Conservation (phyloP, 768 basidiomycete genomes). For the Neoboletus magnificus region DNA sequence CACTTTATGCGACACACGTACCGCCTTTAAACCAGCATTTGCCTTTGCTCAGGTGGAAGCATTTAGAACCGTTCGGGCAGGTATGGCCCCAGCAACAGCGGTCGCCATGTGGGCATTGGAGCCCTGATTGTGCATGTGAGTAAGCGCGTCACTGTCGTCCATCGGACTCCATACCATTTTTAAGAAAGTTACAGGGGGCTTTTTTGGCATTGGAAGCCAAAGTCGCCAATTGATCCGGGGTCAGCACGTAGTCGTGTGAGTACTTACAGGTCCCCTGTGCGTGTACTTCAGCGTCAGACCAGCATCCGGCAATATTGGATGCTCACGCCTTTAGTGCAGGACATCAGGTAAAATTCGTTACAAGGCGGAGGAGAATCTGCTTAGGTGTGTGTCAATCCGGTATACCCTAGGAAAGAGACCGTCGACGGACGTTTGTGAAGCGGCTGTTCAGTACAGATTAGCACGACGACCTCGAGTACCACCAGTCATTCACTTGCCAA, state of each 20-base stretch:
- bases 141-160: neutral
- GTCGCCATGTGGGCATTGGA: constrained; percentile 72
- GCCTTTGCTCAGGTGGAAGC: constrained; percentile 66
- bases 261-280: constrained; percentile 70
- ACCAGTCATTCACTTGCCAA: constrained; percentile 43
- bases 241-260: constrained; percentile 75
- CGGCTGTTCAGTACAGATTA: constrained; percentile 44
- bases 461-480: neutral
- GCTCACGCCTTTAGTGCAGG: constrained; percentile 73
- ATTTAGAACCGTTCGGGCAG: constrained; percentile 75
- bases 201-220: constrained; percentile 78
- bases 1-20: constrained; percentile 25
- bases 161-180: constrained; percentile 51
- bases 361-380: constrained; percentile 80
- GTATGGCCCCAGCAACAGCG: constrained; percentile 82
- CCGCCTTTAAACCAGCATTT: constrained; percentile 88
- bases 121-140: constrained; percentile 39
- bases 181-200: constrained; percentile 81
- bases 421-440: constrained; percentile 67
- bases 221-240: constrained; percentile 66
- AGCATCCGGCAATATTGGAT: neutral
- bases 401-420: neutral
- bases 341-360: constrained; percentile 82
- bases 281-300: constrained; percentile 13
- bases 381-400: constrained; percentile 5